These are phyloP conservation scores for Chlorencoelia australis DNA, from an alignment of 2,329 filamentous ascomycete species.

Conservation along the genomic window DNA sequence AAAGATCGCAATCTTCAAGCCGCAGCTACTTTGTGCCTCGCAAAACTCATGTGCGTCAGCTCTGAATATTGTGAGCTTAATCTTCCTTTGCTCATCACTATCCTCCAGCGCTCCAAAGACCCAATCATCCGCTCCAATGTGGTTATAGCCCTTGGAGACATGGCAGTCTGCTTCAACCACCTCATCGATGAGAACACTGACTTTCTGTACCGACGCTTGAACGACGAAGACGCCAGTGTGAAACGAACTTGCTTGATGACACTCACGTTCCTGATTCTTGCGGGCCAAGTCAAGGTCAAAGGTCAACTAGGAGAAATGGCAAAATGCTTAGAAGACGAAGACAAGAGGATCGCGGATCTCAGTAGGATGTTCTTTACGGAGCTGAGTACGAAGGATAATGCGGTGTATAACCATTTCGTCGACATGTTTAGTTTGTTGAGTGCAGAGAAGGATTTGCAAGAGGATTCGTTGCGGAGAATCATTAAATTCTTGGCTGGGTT, in stretches of 20 bases:
- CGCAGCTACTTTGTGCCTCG: slow-evolving; percentile 85
- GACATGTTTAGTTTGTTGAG: slow-evolving; percentile 96
- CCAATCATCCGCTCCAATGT: slow-evolving; percentile 91
- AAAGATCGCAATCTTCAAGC: slow-evolving; percentile 83
- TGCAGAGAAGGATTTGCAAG: slow-evolving; percentile 68
- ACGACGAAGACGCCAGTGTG: slow-evolving; percentile 78
- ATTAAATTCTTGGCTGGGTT: slow-evolving; percentile 91
- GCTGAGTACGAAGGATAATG: slow-evolving; percentile 94
- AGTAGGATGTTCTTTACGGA: slow-evolving; percentile 98
- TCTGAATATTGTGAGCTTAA: slow-evolving; percentile 94
- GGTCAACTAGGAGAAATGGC: slow-evolving; percentile 98
- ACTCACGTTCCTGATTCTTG: slow-evolving; percentile 89
- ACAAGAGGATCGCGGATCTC: slow-evolving; percentile 86
- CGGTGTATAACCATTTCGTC: slow-evolving; percentile 98
- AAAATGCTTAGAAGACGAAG: slow-evolving; percentile 94
- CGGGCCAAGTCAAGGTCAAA: slow-evolving; percentile 98
- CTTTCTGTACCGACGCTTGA: slow-evolving; percentile 88
- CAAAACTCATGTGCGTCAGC: slow-evolving; percentile 98
- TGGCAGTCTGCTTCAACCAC: slow-evolving; percentile 99
- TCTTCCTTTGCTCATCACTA: slow-evolving; percentile 87
- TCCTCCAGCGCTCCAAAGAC: slow-evolving; percentile 89
- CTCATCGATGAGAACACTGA: slow-evolving; percentile 98
- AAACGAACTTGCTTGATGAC: slow-evolving; percentile 99
- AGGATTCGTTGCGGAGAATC: slow-evolving; percentile 77
- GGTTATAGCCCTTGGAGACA: slow-evolving; percentile 93